Percentiles rank a stretch among this genome's conserved stretches.
phyloP scores from a whole-genome alignment of 2,329 filamentous ascomycete genomes.

The Colletotrichum noveboracense region DNA sequence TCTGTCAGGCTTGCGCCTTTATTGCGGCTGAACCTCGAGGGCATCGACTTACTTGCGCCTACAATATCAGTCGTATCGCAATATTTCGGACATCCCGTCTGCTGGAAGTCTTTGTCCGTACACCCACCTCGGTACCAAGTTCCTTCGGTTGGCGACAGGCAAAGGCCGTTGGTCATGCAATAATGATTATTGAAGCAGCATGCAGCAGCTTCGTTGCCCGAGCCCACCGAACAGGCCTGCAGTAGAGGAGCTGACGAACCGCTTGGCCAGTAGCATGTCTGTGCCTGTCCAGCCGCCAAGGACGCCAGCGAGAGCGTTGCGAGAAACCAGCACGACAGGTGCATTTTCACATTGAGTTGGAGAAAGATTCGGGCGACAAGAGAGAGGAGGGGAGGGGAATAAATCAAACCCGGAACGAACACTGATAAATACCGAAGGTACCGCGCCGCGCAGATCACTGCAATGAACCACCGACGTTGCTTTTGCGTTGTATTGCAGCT shows the following conservation, averaged over 20 bases:
- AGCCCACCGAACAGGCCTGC: not conserved
- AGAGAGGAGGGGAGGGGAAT: not conserved
- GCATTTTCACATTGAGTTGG: not conserved
- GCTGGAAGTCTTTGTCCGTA: not conserved
- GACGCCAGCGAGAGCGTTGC: not conserved
- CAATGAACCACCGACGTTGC: not conserved
- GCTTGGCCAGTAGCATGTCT: constrained; percentile 9
- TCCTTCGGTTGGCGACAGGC: constrained; percentile 7
- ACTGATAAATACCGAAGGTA: not conserved
- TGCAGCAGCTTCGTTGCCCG: constrained; percentile 1
- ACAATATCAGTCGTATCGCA: not conserved
- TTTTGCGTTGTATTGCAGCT: not conserved
- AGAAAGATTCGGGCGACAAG: not conserved
- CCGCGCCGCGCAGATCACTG: not conserved
- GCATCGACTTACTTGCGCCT: not conserved
- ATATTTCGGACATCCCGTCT: constrained; percentile 2
- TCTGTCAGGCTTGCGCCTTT: not conserved
- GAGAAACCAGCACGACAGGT: not conserved
- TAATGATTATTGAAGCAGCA: constrained; percentile 16
- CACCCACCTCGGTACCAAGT: constrained; percentile 17
- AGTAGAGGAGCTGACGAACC: not conserved
- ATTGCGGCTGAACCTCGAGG: not conserved
- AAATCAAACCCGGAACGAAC: not conserved
- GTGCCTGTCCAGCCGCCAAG: not conserved
- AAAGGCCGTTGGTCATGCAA: constrained; percentile 19